Conservation (phyloP, 768 basidiomycete genomes). For the Trametes sanguinea region DNA sequence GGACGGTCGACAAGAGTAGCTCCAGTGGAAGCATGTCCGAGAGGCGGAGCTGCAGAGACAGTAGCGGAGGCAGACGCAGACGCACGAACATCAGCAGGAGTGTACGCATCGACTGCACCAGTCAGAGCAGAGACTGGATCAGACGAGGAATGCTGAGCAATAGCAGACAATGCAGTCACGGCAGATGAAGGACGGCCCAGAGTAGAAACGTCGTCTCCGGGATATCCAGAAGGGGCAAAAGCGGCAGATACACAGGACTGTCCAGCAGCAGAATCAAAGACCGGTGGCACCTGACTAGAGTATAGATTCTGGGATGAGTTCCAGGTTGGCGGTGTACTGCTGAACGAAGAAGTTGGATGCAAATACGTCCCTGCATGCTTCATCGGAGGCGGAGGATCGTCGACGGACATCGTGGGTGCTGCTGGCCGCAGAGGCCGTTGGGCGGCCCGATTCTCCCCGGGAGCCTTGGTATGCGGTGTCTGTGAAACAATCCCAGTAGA, state of each 20-base stretch:
- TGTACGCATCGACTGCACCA: not conserved
- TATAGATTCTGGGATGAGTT: not conserved
- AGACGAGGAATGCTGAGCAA: conserved; percentile 12
- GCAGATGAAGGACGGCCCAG: not conserved
- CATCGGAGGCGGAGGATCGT: not conserved
- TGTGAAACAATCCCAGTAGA: not conserved
- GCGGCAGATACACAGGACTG: not conserved
- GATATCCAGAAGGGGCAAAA: not conserved
- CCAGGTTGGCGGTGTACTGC: not conserved
- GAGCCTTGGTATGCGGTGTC: no score
- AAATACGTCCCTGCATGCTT: not conserved
- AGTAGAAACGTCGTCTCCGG: not conserved
- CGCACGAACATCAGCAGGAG: not conserved
- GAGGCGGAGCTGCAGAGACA: not conserved
- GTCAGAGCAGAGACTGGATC: not conserved
- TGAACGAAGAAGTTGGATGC: not conserved
- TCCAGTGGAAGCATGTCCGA: not conserved
- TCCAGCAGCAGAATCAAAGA: not conserved
- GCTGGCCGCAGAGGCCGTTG: not conserved
- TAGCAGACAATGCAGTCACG: conserved; percentile 9
- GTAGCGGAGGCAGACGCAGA: not conserved
- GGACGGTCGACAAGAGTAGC: not conserved
- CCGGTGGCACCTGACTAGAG: not conserved
- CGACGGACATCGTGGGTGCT: not conserved
- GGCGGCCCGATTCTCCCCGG: not conserved